These are phyloP conservation scores for Acer negundo DNA, from an alignment of 345 rosid species.

Conservation along the genomic window DNA sequence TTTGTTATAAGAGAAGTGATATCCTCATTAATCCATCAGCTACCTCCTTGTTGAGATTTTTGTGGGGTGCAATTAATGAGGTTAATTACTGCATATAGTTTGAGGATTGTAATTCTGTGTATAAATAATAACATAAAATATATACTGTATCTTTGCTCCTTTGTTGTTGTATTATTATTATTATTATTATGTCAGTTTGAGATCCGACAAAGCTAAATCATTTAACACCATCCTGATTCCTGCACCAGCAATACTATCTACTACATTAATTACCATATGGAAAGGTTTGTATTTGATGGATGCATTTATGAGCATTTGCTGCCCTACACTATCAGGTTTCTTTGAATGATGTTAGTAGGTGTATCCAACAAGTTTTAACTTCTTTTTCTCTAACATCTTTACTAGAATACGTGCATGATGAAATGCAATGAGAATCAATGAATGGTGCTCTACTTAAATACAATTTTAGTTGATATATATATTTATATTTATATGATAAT, in stretches of 20 bases:
- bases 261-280: neutral
- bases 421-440: neutral
- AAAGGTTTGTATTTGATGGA: neutral
- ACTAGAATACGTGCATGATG: too few species aligned
- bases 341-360: too few species aligned
- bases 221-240: neutral
- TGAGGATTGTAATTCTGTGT: constrained; percentile 23
- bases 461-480: neutral
- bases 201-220: neutral
- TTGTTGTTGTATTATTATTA: neutral
- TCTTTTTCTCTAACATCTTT: too few species aligned
- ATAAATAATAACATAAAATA: constrained; percentile 19
- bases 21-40: constrained; percentile 20
- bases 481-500: neutral
- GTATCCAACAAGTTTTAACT: too few species aligned
- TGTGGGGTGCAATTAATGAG: neutral
- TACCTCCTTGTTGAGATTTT: neutral
- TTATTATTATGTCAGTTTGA: constrained; percentile 3
- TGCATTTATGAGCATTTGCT: neutral
- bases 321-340: neutral
- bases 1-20: constrained; percentile 1
- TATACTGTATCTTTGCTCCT: neutral
- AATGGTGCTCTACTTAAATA: neutral
- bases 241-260: neutral
- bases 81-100: constrained; percentile 13